phyloP scores from a whole-genome alignment of 352 stramenopile species.

The Pythium aristosporum region DNA sequence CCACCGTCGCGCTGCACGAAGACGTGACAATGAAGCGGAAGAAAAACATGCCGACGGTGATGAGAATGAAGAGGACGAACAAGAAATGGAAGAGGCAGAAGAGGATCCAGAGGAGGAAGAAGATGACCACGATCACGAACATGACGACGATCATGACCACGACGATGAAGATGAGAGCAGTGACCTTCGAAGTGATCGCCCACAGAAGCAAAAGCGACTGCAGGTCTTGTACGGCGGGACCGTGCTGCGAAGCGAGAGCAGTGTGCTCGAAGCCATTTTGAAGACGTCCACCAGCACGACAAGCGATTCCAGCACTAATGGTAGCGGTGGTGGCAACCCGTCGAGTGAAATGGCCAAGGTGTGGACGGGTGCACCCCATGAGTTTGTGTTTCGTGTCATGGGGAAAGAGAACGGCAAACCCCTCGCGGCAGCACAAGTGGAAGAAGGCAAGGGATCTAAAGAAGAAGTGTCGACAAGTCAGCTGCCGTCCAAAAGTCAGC shows the following conservation, averaged over 20 bases:
- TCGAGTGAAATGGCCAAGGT: constrained; percentile 23
- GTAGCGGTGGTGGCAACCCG: not conserved
- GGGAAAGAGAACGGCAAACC: constrained; percentile 3
- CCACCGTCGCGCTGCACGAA: constrained; percentile 25
- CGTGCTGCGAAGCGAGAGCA: constrained; percentile 40
- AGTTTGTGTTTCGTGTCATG: constrained; percentile 58
- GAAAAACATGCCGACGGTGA: constrained; percentile 9
- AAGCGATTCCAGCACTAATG: not conserved
- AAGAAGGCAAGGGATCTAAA: not conserved
- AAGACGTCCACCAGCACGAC: constrained; percentile 23
- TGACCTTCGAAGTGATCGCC: constrained; percentile 22
- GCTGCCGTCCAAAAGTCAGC: not conserved
- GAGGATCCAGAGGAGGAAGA: not conserved
- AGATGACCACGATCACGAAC: not conserved
- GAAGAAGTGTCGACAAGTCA: not conserved
- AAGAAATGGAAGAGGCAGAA: constrained; percentile 7
- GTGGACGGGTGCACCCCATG: constrained; percentile 48
- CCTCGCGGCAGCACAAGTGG: not conserved
- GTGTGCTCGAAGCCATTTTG: constrained; percentile 67
- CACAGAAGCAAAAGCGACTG: constrained; percentile 25
- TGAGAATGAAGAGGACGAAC: not conserved
- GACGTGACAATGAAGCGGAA: constrained; percentile 11
- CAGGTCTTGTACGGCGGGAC: constrained; percentile 43
- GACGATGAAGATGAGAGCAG: constrained; percentile 14
- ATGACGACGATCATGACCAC: not conserved